Percentiles rank a stretch among this genome's conserved stretches.
Conservation (phyloP, 2,329 filamentous ascomycete genomes). For the Diplocarpon rosae region DNA sequence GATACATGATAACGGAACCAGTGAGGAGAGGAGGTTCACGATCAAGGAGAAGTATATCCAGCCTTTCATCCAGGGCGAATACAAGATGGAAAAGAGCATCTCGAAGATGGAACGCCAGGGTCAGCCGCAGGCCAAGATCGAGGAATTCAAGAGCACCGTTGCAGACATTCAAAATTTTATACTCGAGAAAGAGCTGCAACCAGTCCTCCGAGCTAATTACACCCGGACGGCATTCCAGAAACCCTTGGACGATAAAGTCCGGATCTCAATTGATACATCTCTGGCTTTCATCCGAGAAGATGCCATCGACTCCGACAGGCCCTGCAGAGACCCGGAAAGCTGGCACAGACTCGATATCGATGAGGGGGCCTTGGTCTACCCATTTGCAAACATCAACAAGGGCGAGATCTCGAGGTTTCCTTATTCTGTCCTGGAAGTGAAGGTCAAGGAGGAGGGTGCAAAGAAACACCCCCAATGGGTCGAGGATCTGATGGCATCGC, state of each 20-base stretch:
- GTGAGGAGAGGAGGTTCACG: slow-evolving; percentile 66
- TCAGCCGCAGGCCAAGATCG: slow-evolving; percentile 52
- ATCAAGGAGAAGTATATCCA: slow-evolving; percentile 95
- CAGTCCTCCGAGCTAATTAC: slow-evolving; percentile 85
- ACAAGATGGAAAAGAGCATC: slow-evolving; percentile 84
- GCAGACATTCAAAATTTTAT: slow-evolving; percentile 72
- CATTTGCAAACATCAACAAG: slow-evolving; percentile 77
- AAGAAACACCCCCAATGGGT: slow-evolving; percentile 76
- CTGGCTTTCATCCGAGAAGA: slow-evolving; percentile 76
- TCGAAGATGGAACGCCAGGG: slow-evolving; percentile 76
- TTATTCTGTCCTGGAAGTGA: slow-evolving; percentile 85
- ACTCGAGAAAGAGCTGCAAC: slow-evolving; percentile 64
- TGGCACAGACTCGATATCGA: slow-evolving; percentile 95
- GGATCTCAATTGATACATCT: slow-evolving; percentile 87
- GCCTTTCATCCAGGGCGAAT: slow-evolving; percentile 74
- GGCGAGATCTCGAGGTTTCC: slow-evolving; percentile 88
- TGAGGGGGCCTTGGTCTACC: slow-evolving; percentile 68
- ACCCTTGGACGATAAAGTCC: slow-evolving; percentile 77
- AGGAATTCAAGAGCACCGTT: slow-evolving; percentile 60
- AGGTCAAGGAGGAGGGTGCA: slow-evolving; percentile 56
- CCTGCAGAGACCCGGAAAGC: slow-evolving; percentile 74
- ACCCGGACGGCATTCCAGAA: slow-evolving; percentile 94
- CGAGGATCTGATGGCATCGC: slow-evolving; percentile 81
- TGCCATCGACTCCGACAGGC: slow-evolving; percentile 68
- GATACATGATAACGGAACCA: slow-evolving; percentile 63